Percentiles rank a stretch among this genome's conserved stretches.
phyloP scores from a whole-genome alignment of 75 land plant genomes.

The Isoetes taiwanensis region DNA sequence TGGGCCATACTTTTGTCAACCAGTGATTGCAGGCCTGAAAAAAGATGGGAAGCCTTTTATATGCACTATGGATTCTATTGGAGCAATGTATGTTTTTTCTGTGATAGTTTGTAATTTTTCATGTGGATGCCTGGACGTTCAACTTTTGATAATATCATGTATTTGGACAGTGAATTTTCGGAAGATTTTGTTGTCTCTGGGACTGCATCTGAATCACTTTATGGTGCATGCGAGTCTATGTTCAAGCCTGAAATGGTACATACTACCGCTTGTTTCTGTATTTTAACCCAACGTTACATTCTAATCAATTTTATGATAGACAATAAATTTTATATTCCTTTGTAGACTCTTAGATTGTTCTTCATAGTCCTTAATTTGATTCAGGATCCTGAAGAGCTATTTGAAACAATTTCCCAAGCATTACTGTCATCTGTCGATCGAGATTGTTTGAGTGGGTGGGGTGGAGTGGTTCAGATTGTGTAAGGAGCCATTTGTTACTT shows the following conservation, averaged over 20 bases:
- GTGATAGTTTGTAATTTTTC: background rate
- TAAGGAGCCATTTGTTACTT: constrained; percentile 43
- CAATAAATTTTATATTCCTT: too few relatives aligned
- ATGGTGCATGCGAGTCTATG: constrained; percentile 99
- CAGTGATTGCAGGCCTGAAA: constrained; percentile 86
- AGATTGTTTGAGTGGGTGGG: constrained; percentile 97
- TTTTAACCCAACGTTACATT: too few relatives aligned
- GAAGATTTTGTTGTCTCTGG: constrained; percentile 97
- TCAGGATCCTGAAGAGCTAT: constrained; percentile 86
- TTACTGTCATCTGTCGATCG: constrained; percentile 81
- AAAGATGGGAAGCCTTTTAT: constrained; percentile 83
- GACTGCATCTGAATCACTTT: constrained; percentile 84
- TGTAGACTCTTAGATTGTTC: too few relatives aligned
- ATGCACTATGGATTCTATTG: constrained; percentile 94
- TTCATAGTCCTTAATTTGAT: too few relatives aligned
- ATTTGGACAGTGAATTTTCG: constrained; percentile 56
- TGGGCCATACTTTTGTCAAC: constrained; percentile 95
- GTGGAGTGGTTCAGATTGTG: constrained; percentile 91
- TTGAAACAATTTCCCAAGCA: constrained; percentile 86
- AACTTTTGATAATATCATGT: background rate
- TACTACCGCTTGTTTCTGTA: too few relatives aligned
- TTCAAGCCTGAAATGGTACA: constrained; percentile 94
- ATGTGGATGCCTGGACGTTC: background rate
- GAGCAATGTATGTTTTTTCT: constrained; percentile 71
- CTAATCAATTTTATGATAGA: too few relatives aligned